These are phyloP conservation scores for Mycosphaerella sp. DNA, from an alignment of 2,329 filamentous ascomycete species.

Conservation along the genomic window DNA sequence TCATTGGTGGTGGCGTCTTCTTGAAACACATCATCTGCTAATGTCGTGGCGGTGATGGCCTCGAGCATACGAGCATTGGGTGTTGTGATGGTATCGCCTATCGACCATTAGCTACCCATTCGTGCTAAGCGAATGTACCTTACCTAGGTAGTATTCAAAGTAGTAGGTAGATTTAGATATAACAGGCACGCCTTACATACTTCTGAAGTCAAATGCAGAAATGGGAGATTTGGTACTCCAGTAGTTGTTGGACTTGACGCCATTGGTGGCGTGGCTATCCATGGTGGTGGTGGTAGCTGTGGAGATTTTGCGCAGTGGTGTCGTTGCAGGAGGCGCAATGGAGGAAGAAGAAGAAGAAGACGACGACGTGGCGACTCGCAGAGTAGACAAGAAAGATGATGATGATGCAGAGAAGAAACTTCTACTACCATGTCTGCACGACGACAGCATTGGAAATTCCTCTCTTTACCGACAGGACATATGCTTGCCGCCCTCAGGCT, in stretches of 20 bases:
- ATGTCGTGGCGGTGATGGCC: conserved; percentile 65
- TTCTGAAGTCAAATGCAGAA: conserved; percentile 52
- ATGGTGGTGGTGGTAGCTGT: conserved; percentile 10
- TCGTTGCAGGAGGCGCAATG: not conserved
- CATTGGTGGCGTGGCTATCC: conserved; percentile 15
- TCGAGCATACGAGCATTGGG: conserved; percentile 75
- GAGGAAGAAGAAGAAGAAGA: too few relatives aligned
- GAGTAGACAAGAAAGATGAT: not conserved
- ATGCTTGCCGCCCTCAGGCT: too few relatives aligned
- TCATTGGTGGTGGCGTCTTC: conserved; percentile 73
- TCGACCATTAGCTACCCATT: not conserved
- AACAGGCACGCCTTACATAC: conserved; percentile 23
- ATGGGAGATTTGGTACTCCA: conserved; percentile 41
- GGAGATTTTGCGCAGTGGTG: conserved; percentile 1
- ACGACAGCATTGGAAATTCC: conserved; percentile 2
- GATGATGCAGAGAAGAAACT: not conserved
- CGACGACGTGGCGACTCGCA: too few relatives aligned
- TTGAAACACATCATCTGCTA: conserved; percentile 76
- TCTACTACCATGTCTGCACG: not conserved
- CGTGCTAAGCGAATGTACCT: not conserved
- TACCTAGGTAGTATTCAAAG: too few relatives aligned
- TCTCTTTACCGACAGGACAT: not conserved
- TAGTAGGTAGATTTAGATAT: not conserved
- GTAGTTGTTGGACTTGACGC: conserved; percentile 29
- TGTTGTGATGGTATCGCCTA: conserved; percentile 61